Evolutionary conservation across 2,329 filamentous ascomycete genomes (phyloP), one percentile per base, ranked within the genome.

Genomic region (Colletotrichum shisoi): DNA sequence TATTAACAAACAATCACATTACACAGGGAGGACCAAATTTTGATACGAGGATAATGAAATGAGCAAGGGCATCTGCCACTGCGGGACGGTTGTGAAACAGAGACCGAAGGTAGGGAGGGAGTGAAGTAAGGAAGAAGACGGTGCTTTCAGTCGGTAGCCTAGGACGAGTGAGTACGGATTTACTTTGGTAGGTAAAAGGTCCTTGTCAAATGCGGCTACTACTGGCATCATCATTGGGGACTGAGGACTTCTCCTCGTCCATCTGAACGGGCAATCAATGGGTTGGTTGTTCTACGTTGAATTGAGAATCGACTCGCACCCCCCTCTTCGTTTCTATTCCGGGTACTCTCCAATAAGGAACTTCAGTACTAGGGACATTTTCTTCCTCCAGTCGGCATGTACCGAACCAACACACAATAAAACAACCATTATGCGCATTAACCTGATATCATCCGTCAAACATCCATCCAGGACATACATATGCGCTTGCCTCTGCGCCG

Each of bases 401-500:
- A 46, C 6, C 12, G 9, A 34, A 34, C 31, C 9, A 48, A 58
- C 5, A 42, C 7, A 34, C 31, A 34, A 34, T 8, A 67, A 63
- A 59, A 13, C 37, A 45, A 46, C 21, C 3, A 13, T 31, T 67
- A 44, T 62, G 46, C 54, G 57, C 48, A 64, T 54, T 64, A 59
- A 15, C 46, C 46, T 53, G 49, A 64, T 56, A 39, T 57, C 58
- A 59, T 59, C 48, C 52, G 49, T 67, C 60, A 58, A 58, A 64
- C 48, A 42, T 37, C 58, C 59, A 48, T 37, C 40, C 54, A 9
- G 27, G 34, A 54, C 31, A 63, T 53, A 54, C 31, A 63, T 53
- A 40, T 54, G 61, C 61, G 44, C 64, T 59, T 68, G 65, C 65
- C 62, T 68, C 65, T 68, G 62, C 65, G 65, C 65, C 62, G 19